Evolutionary conservation across 2,329 filamentous ascomycete species (phyloP), one percentile per base, ranked within the genome.

Genomic region (Botrytis fragariae): DNA sequence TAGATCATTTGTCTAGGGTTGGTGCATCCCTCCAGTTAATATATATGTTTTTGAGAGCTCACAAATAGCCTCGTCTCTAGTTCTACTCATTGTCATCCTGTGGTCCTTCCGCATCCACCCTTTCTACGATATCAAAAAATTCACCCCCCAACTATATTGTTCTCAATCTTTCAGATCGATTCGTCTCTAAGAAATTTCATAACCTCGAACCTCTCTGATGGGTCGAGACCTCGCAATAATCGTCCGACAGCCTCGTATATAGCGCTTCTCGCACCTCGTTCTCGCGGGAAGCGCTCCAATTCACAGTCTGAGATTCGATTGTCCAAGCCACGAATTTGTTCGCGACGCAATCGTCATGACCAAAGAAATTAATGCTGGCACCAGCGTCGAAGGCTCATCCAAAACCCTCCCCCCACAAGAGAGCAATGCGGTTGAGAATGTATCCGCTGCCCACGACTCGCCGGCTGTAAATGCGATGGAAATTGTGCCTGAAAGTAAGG

Each of bases 211-310:
- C 51, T 74, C 68, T 77, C 79, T 79, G 76, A 81, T 81, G 80
- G 79, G 79, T 79, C 73, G 73, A 76, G 75, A 72, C 72, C 72
- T 74, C 73, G 73, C 64, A 69, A 60, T 61, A 72, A 76, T 78
- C 74, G 78, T 77, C 75, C 75, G 76, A 77, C 80, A 80, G 78
- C 77, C 78, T 80, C 73, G 73, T 72, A 76, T 77, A 72, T 77
- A 77, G 79, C 78, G 79, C 79, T 80, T 80, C 79, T 80, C 79
- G 79, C 79, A 77, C 72, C 35, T 32, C 71, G 51, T 72, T 77
- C 75, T 76, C 76, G 78, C 78, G 79, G 74, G 79, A 80, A 79
- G 79, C 79, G 78, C 79, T 79, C 76, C 77, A 74, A 59, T 73
- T 73, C 72, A 71, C 35, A 44, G 37, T 32, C 29, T 70, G 63